Evolutionary conservation across 2,329 filamentous ascomycete species (phyloP).

Genomic region (Tolypocladium album): DNA sequence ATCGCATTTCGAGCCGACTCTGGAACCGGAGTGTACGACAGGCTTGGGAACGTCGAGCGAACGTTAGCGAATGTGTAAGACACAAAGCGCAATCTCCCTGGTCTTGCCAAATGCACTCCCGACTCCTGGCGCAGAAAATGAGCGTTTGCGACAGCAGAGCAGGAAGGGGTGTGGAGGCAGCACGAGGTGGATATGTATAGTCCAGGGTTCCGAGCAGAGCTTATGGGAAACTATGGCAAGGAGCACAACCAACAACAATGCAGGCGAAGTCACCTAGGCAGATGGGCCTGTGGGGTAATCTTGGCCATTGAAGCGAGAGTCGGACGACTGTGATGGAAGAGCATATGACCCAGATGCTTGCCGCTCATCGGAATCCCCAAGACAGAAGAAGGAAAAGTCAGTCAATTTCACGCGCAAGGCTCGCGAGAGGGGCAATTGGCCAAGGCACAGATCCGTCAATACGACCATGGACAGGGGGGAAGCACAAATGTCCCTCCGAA

Average conservation of each 20-base stretch:
- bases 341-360: neutral
- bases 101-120: neutral
- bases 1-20: neutral
- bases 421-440: neutral
- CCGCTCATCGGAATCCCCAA: neutral
- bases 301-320: neutral
- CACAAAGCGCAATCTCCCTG: neutral
- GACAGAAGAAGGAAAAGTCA: neutral
- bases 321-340: neutral
- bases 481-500: neutral
- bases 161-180: neutral
- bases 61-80: neutral
- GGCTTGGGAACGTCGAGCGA: neutral
- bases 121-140: neutral
- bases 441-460: neutral
- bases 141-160: neutral
- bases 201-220: neutral
- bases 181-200: neutral
- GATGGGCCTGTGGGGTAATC: neutral
- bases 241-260: neutral
- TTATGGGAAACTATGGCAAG: neutral
- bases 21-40: neutral
- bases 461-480: neutral
- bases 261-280: neutral
- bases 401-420: neutral